Evolutionary conservation across 305 asterid genomes (phyloP), one percentile per base, ranked within the genome.

Genomic region (Stenogyne calaminthoides): DNA sequence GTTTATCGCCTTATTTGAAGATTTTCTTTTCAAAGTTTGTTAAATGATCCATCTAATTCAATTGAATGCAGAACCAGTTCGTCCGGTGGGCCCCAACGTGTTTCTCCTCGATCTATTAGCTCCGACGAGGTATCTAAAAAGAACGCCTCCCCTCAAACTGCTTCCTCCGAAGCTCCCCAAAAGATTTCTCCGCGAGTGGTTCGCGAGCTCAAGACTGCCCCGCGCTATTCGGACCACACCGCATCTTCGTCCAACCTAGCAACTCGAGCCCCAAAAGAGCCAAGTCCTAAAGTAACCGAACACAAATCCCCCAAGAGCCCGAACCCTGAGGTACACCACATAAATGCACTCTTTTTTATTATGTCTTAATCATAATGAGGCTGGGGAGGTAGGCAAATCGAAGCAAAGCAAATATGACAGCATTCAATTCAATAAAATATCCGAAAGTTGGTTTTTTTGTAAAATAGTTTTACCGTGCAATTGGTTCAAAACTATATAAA

Each of bases 141-240:
- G 83, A 80, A 69, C 72, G 80, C 96, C 15, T 82, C 95, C n/a
- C 92, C 91, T 54, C 86, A 86, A 67, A 39, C 86, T 67, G 81
- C 36, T 68, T 72, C 91, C 58, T 68, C 88, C 0, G 91, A 87
- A 56, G 87, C 59, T 67, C 68, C 92, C 5, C 83, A 77, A 70
- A 92, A 89, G 80, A 60, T 74, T 46, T 90, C 98, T 55, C 97
- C 95, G 1, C 86, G 88, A 63, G 95, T 86, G 72, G 94, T 78
- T 18, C 90, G 93, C 14, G 89, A 87, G 78, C 89, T 89, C 67
- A 91, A 86, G 84, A 78, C 89, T 0, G 69, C 85, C 1, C 76
- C 87, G 1, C 83, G 80, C n/a, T 88, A 80, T 67, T 81, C 86
- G 11, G 97, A 87, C 16, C 88, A 86, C 34, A 81, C 91, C 1